A percentile compares a stretch with the other conserved stretches of the same genome.
Conservation (phyloP, 2,329 filamentous ascomycete genomes). For the Lachnellula subtilissima region DNA sequence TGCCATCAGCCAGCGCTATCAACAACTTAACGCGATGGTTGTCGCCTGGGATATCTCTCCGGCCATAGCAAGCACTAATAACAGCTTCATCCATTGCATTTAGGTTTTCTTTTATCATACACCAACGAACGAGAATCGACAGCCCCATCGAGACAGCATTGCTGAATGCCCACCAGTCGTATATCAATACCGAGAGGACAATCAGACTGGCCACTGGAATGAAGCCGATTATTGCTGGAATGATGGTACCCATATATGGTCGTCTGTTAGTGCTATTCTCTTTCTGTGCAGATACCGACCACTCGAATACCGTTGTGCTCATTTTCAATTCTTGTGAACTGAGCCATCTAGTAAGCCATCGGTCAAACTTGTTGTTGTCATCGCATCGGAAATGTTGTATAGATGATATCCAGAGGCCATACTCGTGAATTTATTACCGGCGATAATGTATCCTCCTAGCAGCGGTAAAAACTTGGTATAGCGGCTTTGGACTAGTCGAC, state of each 20-base stretch:
- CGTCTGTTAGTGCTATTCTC: neutral
- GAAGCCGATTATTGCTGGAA: neutral
- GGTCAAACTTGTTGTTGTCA: slow-evolving; percentile 2
- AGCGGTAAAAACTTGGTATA: slow-evolving; percentile 10
- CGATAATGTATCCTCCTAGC: slow-evolving; percentile 11
- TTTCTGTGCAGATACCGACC: neutral
- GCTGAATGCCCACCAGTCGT: slow-evolving; percentile 2
- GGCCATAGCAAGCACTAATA: neutral
- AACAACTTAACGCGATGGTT: neutral
- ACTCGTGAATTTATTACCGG: slow-evolving; percentile 5
- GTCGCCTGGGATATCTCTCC: neutral
- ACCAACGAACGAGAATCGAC: slow-evolving; percentile 5
- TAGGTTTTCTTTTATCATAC: slow-evolving; percentile 1
- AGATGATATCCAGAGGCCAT: slow-evolving; percentile 5
- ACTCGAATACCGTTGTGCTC: slow-evolving; percentile 6
- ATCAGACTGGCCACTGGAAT: neutral
- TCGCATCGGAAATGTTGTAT: slow-evolving; percentile 13
- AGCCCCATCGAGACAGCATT: neutral
- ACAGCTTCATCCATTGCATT: neutral
- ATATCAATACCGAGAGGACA: neutral
- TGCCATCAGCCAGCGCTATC: neutral
- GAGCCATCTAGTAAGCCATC: slow-evolving; percentile 14
- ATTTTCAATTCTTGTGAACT: slow-evolving; percentile 2
- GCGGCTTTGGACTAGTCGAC: slow-evolving; percentile 5
- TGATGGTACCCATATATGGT: neutral